Conservation (phyloP, 768 basidiomycete species). For the Macrolepiota albuminosa region DNA sequence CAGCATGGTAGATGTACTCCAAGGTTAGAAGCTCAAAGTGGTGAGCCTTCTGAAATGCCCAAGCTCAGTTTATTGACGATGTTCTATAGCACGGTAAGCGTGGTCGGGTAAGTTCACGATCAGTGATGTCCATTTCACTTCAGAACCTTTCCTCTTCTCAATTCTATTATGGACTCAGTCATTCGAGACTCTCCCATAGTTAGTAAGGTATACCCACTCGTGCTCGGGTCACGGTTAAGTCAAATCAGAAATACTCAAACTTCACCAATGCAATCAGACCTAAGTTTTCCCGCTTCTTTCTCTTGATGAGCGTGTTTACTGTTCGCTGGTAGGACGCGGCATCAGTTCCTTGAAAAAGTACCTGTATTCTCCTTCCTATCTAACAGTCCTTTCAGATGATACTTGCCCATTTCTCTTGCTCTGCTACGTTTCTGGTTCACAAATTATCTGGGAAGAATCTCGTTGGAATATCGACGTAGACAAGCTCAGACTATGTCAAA, state of each 20-base stretch:
- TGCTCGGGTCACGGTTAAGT: not conserved
- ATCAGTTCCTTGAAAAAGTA: not conserved
- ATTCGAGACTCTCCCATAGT: not conserved
- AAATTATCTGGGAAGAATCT: not conserved
- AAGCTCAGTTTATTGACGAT: no score
- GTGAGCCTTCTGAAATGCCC: no score
- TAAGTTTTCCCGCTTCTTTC: not conserved
- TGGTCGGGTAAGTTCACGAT: no score
- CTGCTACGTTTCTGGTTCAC: not conserved
- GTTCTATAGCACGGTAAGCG: no score
- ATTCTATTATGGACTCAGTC: not conserved
- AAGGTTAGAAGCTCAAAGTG: no score
- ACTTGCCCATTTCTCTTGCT: not conserved
- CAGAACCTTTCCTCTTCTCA: not conserved
- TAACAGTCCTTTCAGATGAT: not conserved
- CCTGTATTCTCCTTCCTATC: not conserved
- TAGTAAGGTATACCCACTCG: not conserved
- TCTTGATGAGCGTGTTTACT: no score
- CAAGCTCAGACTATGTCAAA: not conserved
- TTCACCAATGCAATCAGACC: not conserved
- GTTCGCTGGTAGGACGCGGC: no score
- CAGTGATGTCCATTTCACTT: not conserved
- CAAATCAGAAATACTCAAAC: not conserved
- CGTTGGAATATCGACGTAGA: not conserved
- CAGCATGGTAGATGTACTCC: no score